Evolutionary conservation across 1,139 yeast species (phyloP).

Genomic region (Taphrina sp.): DNA sequence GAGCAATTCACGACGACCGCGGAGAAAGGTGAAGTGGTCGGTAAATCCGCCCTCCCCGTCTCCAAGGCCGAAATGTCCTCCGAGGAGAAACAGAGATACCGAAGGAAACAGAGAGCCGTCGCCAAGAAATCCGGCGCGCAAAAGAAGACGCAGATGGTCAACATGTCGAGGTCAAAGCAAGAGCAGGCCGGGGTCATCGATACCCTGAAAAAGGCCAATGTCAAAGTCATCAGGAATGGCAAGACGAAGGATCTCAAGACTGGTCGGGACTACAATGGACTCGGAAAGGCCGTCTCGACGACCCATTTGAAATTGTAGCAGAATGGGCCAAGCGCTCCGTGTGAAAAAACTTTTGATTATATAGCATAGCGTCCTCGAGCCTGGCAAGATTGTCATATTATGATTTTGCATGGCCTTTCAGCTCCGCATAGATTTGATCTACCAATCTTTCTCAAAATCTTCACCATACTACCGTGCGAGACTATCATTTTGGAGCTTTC

Average conservation of each 20-base stretch:
- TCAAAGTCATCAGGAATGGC: slow-evolving; percentile 79
- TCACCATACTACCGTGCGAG: no score
- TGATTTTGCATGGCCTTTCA: no score
- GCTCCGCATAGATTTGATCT: no score
- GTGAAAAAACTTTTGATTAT: not conserved
- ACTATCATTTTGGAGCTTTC: no score
- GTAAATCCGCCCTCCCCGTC: slow-evolving; percentile 78
- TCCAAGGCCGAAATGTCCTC: slow-evolving; percentile 79
- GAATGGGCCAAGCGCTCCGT: not conserved
- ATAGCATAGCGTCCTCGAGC: slow-evolving; percentile 9
- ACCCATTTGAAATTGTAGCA: slow-evolving; percentile 6
- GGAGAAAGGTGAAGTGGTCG: slow-evolving; percentile 59
- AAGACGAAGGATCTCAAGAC: slow-evolving; percentile 73
- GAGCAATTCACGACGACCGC: slow-evolving; percentile 62
- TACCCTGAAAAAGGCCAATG: slow-evolving; percentile 70
- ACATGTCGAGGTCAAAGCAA: slow-evolving; percentile 25
- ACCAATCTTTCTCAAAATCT: no score
- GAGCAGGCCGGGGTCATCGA: slow-evolving; percentile 52
- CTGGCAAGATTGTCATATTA: no score
- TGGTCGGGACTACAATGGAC: slow-evolving; percentile 53
- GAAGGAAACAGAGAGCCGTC: slow-evolving; percentile 68
- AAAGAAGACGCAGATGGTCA: slow-evolving; percentile 56
- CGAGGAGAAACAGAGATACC: slow-evolving; percentile 86
- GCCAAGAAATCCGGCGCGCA: slow-evolving; percentile 42
- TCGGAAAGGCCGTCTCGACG: slow-evolving; percentile 12